A percentile compares a stretch with the other conserved stretches of the same genome.
Conservation (phyloP, 768 basidiomycete species). For the Ramaria rubella region DNA sequence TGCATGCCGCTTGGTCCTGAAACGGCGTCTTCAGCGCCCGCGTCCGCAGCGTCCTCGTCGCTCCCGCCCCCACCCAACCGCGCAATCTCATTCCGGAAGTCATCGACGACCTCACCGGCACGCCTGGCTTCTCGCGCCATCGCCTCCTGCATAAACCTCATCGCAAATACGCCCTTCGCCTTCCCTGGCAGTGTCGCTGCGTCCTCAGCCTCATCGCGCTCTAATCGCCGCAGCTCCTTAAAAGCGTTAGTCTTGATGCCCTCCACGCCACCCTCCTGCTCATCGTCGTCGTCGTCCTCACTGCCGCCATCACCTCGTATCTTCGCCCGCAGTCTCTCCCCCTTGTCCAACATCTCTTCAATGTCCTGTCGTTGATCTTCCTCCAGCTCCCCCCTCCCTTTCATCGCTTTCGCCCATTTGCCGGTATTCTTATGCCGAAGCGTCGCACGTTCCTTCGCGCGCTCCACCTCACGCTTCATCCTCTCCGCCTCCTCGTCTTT, state of each 20-base stretch:
- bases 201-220: conserved; percentile 21
- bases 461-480: conserved; percentile 66
- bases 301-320: conserved; percentile 57
- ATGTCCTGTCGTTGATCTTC: conserved; percentile 61
- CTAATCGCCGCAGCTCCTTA: conserved; percentile 56
- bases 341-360: conserved; percentile 76
- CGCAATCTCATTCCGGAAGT: conserved; percentile 66
- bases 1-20: conserved; percentile 29
- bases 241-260: conserved; percentile 63
- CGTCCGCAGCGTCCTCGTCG: conserved; percentile 23
- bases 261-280: conserved; percentile 34
- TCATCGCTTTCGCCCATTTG: conserved; percentile 80
- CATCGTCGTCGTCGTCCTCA: conserved; percentile 33
- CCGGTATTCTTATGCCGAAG: conserved; percentile 82
- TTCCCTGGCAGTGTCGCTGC: conserved; percentile 30
- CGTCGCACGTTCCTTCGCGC: conserved; percentile 87
- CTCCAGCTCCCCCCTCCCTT: conserved; percentile 59
- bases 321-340: conserved; percentile 70
- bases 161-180: conserved; percentile 73
- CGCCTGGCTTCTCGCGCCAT: conserved; percentile 57
- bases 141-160: conserved; percentile 99
- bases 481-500: conserved; percentile 41
- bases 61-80: conserved; percentile 30
- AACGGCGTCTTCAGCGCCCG: conserved; percentile 22
- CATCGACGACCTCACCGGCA: conserved; percentile 59